Evolutionary conservation across 495 filamentous ascomycete species (phyloP).

Genomic region (Hypoxylon trugodes): DNA sequence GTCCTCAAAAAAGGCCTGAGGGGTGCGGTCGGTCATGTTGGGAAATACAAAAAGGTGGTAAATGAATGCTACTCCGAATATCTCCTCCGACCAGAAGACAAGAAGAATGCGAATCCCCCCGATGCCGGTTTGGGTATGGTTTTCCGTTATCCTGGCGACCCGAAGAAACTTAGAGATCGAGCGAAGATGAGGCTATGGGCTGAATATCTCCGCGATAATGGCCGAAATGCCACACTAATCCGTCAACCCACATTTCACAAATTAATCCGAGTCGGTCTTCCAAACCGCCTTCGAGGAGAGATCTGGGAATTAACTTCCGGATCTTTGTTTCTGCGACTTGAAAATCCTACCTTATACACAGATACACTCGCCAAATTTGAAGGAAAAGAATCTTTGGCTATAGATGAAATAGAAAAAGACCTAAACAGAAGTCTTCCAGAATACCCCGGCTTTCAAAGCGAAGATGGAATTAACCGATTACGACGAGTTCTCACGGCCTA

Average conservation of each 20-base stretch:
- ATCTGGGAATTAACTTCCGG: slow-evolving; percentile 96
- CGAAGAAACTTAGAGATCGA: slow-evolving; percentile 90
- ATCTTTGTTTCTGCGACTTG: slow-evolving; percentile 84
- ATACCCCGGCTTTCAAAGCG: slow-evolving; percentile 96
- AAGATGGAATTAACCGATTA: slow-evolving; percentile 91
- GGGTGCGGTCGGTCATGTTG: slow-evolving; percentile 84
- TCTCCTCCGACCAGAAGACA: slow-evolving; percentile 69
- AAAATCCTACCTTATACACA: slow-evolving; percentile 81
- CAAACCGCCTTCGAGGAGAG: slow-evolving; percentile 91
- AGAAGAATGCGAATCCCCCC: slow-evolving; percentile 70
- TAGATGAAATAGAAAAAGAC: slow-evolving; percentile 99
- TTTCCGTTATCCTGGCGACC: slow-evolving; percentile 95
- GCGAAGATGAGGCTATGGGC: slow-evolving; percentile 98
- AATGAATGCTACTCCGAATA: slow-evolving; percentile 93
- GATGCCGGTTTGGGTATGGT: slow-evolving; percentile 93
- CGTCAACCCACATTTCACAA: slow-evolving; percentile 98
- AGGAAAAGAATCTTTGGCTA: slow-evolving; percentile 87
- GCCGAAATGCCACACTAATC: slow-evolving; percentile 88
- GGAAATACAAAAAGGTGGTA: slow-evolving; percentile 78
- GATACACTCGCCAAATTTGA: slow-evolving; percentile 85
- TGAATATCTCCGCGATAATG: slow-evolving; percentile 96
- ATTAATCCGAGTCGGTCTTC: slow-evolving; percentile 91
- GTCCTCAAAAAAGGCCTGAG: slow-evolving; percentile 88
- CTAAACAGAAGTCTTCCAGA: slow-evolving; percentile 95
- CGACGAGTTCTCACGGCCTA: slow-evolving; percentile 93